These are phyloP conservation scores for Gastrodia elata DNA, from an alignment of 106 monocot genomes.

Conservation along the genomic window DNA sequence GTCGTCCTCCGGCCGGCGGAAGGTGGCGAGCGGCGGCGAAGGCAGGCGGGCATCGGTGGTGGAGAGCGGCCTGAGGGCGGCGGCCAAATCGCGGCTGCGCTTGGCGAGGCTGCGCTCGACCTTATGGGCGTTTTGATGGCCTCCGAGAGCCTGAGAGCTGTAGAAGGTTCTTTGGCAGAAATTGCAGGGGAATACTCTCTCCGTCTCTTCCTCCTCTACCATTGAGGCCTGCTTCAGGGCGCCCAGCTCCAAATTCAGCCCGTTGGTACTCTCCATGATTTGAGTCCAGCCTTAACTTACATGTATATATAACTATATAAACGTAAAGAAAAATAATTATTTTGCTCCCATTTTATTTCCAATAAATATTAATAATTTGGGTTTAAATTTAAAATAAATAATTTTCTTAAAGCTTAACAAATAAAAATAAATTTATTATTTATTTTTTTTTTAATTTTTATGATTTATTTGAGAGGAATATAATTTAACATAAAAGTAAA, in stretches of 20 bases:
- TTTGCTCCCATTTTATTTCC: too few species aligned
- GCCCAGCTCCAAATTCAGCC: not conserved
- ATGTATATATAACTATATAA: too few species aligned
- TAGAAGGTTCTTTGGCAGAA: slow-evolving; percentile 26
- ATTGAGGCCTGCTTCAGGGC: not conserved
- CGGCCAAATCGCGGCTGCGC: slow-evolving; percentile 1
- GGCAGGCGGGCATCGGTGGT: not conserved
- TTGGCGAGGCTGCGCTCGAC: slow-evolving; percentile 28
- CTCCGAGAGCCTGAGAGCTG: slow-evolving; percentile 66
- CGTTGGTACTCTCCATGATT: not conserved
- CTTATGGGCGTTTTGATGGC: slow-evolving; percentile 55
- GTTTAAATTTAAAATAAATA: too few species aligned
- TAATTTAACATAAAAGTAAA: too few species aligned
- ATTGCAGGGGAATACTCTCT: slow-evolving; percentile 19
- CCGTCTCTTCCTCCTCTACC: slow-evolving; percentile 2
- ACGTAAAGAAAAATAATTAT: too few species aligned
- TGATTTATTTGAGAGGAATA: too few species aligned
- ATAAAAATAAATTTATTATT: too few species aligned
- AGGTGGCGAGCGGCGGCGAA: not conserved
- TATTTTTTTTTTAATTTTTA: too few species aligned
- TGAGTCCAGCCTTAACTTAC: too few species aligned
- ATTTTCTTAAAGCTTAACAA: too few species aligned
- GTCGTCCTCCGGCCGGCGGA: not conserved
- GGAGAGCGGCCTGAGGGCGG: slow-evolving; percentile 2
- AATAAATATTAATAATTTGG: too few species aligned